These are phyloP conservation scores for Lithospermum erythrorhizon DNA, from an alignment of 257 asterid species.

Conservation along the genomic window DNA sequence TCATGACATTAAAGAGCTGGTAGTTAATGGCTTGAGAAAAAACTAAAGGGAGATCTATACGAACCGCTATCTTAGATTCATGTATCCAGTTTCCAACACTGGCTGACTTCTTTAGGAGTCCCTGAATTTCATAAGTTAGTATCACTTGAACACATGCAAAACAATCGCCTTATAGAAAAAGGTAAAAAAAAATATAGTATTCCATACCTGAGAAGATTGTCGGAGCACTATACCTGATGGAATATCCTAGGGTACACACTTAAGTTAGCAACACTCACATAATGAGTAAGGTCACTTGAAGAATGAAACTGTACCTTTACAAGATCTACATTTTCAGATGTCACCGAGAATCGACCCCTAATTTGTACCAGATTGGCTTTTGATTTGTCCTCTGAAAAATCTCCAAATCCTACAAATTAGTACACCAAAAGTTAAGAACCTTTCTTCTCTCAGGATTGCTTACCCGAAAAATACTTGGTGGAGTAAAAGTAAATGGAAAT, in stretches of 20 bases:
- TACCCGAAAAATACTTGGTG: too few relatives aligned
- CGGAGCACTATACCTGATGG: constrained; percentile 63
- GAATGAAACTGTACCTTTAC: constrained; percentile 54
- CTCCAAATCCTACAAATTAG: constrained; percentile 53
- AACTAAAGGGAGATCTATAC: constrained; percentile 13
- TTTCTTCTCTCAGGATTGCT: neutral
- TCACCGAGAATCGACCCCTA: constrained; percentile 95
- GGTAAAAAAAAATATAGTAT: constrained; percentile 11
- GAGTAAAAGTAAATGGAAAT: too few relatives aligned
- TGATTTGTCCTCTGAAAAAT: constrained; percentile 78
- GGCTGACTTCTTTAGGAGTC: constrained; percentile 85
- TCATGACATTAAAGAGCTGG: neutral
- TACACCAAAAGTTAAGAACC: constrained; percentile 7
- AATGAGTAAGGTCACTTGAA: constrained; percentile 9
- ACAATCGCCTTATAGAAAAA: constrained; percentile 15
- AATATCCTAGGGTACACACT: constrained; percentile 57
- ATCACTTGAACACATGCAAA: constrained; percentile 12
- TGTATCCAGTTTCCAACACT: constrained; percentile 87
- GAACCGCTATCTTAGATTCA: constrained; percentile 70
- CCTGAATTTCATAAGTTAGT: constrained; percentile 46
- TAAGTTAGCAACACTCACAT: constrained; percentile 33
- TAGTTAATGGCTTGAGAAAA: constrained; percentile 3
- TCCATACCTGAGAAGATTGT: constrained; percentile 65
- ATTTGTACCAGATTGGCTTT: constrained; percentile 85
- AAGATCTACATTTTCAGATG: constrained; percentile 97